Conservation (phyloP, 2,329 filamentous ascomycete species). For the Epichloe hybrida region DNA sequence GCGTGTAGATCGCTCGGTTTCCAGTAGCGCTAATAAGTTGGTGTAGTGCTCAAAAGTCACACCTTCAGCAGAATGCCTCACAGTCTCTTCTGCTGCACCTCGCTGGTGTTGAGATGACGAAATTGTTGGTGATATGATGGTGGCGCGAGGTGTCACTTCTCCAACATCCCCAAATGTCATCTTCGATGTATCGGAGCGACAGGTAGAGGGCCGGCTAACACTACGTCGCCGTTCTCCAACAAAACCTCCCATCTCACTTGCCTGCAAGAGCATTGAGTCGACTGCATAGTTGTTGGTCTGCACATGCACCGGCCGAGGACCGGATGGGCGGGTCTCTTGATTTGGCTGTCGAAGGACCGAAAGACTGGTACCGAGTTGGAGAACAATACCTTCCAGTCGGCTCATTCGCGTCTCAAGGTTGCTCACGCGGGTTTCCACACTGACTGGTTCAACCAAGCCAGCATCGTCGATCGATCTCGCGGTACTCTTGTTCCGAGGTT, state of each 20-base stretch:
- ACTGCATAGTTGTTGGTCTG: not conserved
- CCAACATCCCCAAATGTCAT: conserved; percentile 33
- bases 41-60: conserved; percentile 34
- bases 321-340: conserved; percentile 15
- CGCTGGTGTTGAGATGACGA: conserved; percentile 27
- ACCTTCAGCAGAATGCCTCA: conserved; percentile 16
- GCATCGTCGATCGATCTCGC: not conserved
- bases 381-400: conserved; percentile 39
- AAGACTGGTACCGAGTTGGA: conserved; percentile 33
- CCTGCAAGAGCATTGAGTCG: not conserved
- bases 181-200: conserved; percentile 27
- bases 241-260: not conserved
- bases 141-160: conserved; percentile 27
- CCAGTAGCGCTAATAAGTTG: conserved; percentile 36
- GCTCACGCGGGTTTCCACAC: conserved; percentile 38
- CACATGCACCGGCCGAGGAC: not conserved
- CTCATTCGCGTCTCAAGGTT: conserved; percentile 37
- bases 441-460: conserved; percentile 28
- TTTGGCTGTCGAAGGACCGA: conserved; percentile 23
- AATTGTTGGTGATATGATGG: conserved; percentile 17
- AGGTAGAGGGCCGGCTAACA: conserved; percentile 20
- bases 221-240: conserved; percentile 1
- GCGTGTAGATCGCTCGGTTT: conserved; percentile 42
- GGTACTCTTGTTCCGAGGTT: not conserved
- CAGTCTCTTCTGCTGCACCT: conserved; percentile 11